A percentile compares a stretch with the other conserved stretches of the same genome.
Evolutionary conservation across 768 basidiomycete species (phyloP).

Genomic region (Fistulinella prunicolor): DNA sequence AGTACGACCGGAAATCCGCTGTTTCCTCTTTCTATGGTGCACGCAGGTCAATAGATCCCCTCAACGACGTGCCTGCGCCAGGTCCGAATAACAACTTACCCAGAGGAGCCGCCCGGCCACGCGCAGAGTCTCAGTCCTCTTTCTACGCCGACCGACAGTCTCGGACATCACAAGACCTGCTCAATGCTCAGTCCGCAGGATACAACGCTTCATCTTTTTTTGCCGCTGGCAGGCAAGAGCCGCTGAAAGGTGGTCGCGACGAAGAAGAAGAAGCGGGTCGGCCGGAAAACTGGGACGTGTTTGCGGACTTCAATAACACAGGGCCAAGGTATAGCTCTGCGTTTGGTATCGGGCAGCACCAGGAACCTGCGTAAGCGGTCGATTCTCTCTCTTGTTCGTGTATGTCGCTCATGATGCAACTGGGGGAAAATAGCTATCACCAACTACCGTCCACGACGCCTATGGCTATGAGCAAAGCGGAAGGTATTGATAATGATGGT

Average conservation of each 20-base stretch:
- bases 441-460: slow-evolving; percentile 35
- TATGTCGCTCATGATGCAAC: slow-evolving; percentile 6
- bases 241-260: slow-evolving; percentile 73
- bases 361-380: slow-evolving; percentile 45
- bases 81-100: slow-evolving; percentile 15
- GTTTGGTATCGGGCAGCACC: slow-evolving; percentile 43
- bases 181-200: slow-evolving; percentile 56
- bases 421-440: slow-evolving; percentile 39
- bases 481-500: slow-evolving; percentile 33
- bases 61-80: slow-evolving; percentile 46
- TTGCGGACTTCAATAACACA: slow-evolving; percentile 85
- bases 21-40: slow-evolving; percentile 77
- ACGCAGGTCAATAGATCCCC: slow-evolving; percentile 60
- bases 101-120: slow-evolving; percentile 38
- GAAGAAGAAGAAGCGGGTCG: slow-evolving; percentile 53
- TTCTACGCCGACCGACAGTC: slow-evolving; percentile 48
- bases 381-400: neutral
- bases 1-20: slow-evolving; percentile 73
- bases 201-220: slow-evolving; percentile 73
- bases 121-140: slow-evolving; percentile 72
- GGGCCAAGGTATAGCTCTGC: slow-evolving; percentile 74
- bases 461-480: slow-evolving; percentile 31
- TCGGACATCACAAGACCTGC: slow-evolving; percentile 45
- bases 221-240: slow-evolving; percentile 67
- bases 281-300: slow-evolving; percentile 69